Percentiles rank a stretch among this genome's conserved stretches.
These are phyloP conservation scores for Candida insectorum DNA, from an alignment of 805 yeast species.

Conservation along the genomic window DNA sequence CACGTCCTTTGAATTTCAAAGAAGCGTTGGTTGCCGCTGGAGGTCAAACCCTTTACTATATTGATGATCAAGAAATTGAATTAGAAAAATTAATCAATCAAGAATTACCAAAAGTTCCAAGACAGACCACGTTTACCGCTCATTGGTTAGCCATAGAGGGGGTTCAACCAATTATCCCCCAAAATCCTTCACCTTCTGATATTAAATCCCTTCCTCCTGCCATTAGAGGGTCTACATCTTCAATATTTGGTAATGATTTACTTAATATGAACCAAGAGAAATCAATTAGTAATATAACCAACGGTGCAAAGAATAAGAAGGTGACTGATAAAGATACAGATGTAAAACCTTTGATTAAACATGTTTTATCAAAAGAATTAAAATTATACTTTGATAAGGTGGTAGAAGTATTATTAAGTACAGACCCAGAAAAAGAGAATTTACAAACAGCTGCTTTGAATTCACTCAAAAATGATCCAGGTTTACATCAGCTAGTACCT, in stretches of 20 bases:
- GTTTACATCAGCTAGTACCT: constrained; percentile 93
- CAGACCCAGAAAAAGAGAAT: constrained; percentile 52
- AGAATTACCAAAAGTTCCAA: constrained; percentile 93
- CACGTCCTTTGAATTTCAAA: constrained; percentile 70
- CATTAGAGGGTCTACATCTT: constrained; percentile 74
- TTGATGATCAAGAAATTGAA: constrained; percentile 91
- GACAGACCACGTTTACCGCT: constrained; percentile 88
- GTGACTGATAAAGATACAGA: constrained; percentile 42
- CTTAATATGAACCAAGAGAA: constrained; percentile 22
- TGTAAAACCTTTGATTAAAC: constrained; percentile 89
- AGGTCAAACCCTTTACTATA: constrained; percentile 89
- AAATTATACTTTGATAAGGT: constrained; percentile 92
- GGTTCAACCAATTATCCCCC: constrained; percentile 96
- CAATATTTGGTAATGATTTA: constrained; percentile 39
- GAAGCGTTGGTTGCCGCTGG: constrained; percentile 83
- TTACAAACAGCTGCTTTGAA: constrained; percentile 78
- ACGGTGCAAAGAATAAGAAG: constrained; percentile 12
- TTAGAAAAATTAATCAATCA: constrained; percentile 90
- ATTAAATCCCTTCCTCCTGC: constrained; percentile 74
- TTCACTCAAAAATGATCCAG: constrained; percentile 87
- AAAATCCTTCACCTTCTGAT: constrained; percentile 84
- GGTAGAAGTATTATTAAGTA: constrained; percentile 67
- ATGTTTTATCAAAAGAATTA: constrained; percentile 88
- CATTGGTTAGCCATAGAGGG: constrained; percentile 99
- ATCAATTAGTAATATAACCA: constrained; percentile 2